A percentile compares a stretch with the other conserved stretches of the same genome.
Conservation (phyloP, 495 filamentous ascomycete species). For the Aspergillus conjunctus region DNA sequence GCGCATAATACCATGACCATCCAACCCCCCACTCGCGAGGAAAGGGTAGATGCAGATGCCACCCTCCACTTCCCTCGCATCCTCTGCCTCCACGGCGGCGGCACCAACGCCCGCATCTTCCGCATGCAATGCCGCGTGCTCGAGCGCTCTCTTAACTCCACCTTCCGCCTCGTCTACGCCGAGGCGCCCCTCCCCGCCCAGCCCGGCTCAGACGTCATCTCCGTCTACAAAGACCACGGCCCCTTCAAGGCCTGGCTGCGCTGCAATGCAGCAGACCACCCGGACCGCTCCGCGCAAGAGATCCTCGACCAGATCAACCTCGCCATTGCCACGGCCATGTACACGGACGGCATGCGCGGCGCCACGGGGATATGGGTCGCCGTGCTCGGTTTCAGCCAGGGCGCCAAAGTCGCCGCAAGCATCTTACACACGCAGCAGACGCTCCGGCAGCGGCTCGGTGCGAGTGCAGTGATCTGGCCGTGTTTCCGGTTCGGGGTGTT, state of each 20-base stretch:
- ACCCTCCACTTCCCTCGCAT: constrained; percentile 56
- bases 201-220: constrained; percentile 52
- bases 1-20: too few relatives aligned
- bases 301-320: neutral
- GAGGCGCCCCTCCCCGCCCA: constrained; percentile 54
- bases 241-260: constrained; percentile 62
- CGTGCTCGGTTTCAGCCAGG: constrained; percentile 58
- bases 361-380: constrained; percentile 57
- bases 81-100: constrained; percentile 70
- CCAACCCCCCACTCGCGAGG: too few relatives aligned
- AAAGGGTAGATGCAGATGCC: too few relatives aligned
- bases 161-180: constrained; percentile 62
- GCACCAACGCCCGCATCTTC: constrained; percentile 63
- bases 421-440: constrained; percentile 30
- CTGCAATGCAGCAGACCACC: neutral
- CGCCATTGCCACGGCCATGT: neutral
- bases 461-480: neutral
- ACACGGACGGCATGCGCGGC: neutral
- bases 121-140: constrained; percentile 58
- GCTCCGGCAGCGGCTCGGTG: neutral
- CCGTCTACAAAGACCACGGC: constrained; percentile 55
- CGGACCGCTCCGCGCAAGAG: neutral
- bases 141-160: constrained; percentile 36
- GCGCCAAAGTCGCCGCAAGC: constrained; percentile 61
- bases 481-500: neutral